Evolutionary conservation across 768 basidiomycete species (phyloP).

Genomic region (Goffeauzyma gilvescens): DNA sequence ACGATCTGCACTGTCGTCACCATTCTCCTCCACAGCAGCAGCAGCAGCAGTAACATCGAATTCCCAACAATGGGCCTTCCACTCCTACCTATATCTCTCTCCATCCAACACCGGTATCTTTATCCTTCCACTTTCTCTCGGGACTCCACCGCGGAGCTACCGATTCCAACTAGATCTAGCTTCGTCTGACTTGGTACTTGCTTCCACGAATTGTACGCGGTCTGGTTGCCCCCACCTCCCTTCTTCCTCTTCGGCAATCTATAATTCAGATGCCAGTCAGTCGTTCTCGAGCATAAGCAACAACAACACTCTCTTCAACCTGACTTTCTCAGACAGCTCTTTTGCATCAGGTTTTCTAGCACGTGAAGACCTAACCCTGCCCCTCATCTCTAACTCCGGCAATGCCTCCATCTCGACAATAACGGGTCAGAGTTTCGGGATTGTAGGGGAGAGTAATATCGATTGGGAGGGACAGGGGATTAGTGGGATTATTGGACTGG

Average conservation of each 20-base stretch:
- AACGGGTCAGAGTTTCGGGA: constrained; percentile 7
- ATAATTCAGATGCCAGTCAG: constrained; percentile 5
- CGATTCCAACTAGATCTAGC: constrained; percentile 24
- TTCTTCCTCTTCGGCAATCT: constrained; percentile 1
- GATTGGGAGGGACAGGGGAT: constrained; percentile 17
- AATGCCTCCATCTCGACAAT: not conserved
- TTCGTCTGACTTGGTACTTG: constrained; percentile 21
- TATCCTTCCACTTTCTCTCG: constrained; percentile 17
- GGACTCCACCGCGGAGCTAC: constrained; percentile 16
- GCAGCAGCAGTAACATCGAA: too few relatives aligned
- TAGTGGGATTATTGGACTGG: constrained; percentile 21
- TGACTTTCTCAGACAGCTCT: constrained; percentile 17
- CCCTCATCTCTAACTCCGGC: not conserved
- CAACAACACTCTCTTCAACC: constrained; percentile 15
- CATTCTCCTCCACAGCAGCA: too few relatives aligned
- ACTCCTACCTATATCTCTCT: too few relatives aligned
- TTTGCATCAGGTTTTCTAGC: constrained; percentile 15
- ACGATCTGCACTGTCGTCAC: too few relatives aligned
- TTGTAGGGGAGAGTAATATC: constrained; percentile 22
- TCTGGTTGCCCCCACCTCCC: constrained; percentile 14
- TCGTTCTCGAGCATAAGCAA: constrained; percentile 11
- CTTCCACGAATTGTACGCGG: constrained; percentile 15
- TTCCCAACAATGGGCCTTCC: too few relatives aligned
- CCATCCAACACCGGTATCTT: constrained; percentile 19
- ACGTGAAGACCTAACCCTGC: constrained; percentile 12